Evolutionary conservation across 129 eudicot genomes (phyloP).

Genomic region (Heracleum sosnowskyi): DNA sequence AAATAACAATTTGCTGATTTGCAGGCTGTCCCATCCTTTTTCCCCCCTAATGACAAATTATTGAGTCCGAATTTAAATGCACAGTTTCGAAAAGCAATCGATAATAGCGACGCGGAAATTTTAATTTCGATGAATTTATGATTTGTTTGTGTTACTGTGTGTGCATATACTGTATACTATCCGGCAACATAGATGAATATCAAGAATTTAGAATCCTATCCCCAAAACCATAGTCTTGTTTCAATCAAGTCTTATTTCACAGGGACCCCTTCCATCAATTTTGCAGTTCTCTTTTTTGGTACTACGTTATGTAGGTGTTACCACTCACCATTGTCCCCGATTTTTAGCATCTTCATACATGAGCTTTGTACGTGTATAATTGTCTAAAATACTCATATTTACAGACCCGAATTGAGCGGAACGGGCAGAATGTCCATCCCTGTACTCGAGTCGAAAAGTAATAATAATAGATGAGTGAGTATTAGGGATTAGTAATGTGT

Average conservation of each 20-base stretch:
- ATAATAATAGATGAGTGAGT: no score
- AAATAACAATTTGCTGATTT: not conserved
- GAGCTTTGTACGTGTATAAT: no score
- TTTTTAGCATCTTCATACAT: not conserved
- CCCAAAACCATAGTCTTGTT: constrained; percentile 21
- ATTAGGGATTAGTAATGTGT: not conserved
- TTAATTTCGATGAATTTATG: not conserved
- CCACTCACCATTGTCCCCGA: not conserved
- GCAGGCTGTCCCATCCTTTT: not conserved
- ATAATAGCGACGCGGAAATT: no score
- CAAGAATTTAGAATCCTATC: not conserved
- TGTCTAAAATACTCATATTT: no score
- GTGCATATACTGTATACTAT: not conserved
- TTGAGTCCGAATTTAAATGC: no score
- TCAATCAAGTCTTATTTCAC: constrained; percentile 22
- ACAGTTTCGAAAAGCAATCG: no score
- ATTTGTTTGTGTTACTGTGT: constrained; percentile 31
- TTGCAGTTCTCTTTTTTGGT: not conserved
- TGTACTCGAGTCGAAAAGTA: no score
- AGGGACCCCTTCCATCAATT: constrained; percentile 2
- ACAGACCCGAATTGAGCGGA: no score
- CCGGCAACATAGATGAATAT: not conserved
- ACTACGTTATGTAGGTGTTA: not conserved
- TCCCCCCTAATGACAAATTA: no score
- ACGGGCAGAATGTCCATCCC: no score